Base-by-base conservation (phyloP, 1,284 basidiomycete species). In the Ceratobasidium sp. region DNA sequence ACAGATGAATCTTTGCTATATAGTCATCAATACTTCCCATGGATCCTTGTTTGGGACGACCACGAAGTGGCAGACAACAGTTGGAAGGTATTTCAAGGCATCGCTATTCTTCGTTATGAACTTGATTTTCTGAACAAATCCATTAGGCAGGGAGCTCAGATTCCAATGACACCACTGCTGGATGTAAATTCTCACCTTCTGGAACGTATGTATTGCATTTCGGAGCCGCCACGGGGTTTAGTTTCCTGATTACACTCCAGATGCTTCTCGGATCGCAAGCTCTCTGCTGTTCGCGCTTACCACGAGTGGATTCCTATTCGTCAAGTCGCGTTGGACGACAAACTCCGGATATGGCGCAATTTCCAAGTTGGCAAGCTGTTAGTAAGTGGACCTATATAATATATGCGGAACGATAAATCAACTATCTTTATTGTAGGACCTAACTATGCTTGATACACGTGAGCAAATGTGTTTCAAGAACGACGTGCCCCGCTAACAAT, bases 221-320 rank as follows among this genome's bases (percentile, higher is more conserved):
- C 79, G 76, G n/a, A 67, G 37, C 67, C 75, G 71, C 76, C 80
- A 47, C 56, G 78, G 63, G 23, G 73, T 76, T 23, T 76, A 79
- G 15, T 74, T 78, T 42, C 1, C 13, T 64, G 23, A 26, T 28
- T 15, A 31, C 26, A 4, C 1, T 17, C 39, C 49, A 75, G 79
- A 39, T 78, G 77, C 64, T 90, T 91, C 84, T 89, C 89, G 4
- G 89, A 91, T 80, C 83, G 91, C 56, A 91, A 91, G 82, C 82
- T 89, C 1, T 88, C 90, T 53, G 90, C 89, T 3, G 87, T 90
- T 39, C 86, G 86, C 37, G 90, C 90, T 0, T 92, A 91, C 81
- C 90, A 90, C 80, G 90, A 91, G 80, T 91, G 90, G 90, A 88
- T 92, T 85, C 90, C 91, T 17, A 90, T 92, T 77, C 86, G 90